Base-by-base conservation (phyloP, 176 grass and related monocot species). In the Aechmea fasciata region DNA sequence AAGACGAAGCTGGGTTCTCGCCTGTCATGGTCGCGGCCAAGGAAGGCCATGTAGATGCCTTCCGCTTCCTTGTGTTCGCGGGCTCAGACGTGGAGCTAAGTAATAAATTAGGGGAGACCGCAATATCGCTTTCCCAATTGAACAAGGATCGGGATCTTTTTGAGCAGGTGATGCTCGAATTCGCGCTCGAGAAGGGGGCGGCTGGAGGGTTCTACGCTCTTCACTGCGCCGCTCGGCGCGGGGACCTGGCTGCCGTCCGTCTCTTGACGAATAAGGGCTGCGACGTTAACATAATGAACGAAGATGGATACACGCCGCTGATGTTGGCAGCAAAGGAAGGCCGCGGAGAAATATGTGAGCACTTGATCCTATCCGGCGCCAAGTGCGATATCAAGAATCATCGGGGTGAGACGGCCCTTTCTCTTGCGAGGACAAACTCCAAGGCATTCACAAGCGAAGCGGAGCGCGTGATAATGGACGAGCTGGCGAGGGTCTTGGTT, bases 151-250 rank as follows among this genome's bases (percentile, higher is more conserved):
- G 84, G 52, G 94, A 99, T 49, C 71, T 90, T 11, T 99, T 99
- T 67, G 94, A 99, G 84, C 94, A 88, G 83, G 84, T 87, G 63
- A 90, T 99, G 94, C 87, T 99, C 13, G 84, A 99, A 50, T 86
- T 93, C 68, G 84, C 82, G 9, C 79, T 99, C 63, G 94, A 99
- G 85, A 92, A 88, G n/a, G 94, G 94, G 68, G 72, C 71, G 51
- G 79, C 89, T 3, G 84, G 87, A 1, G 84, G 80, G 0, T 93
- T 93, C 85, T 88, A 88, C 61, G 94, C 89, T 17, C 76, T 99
- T 19, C 94, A 93, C 73, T 93, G 84, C 13, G 89, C 89, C 0
- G 88, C 89, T 29, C 73, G 89, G 59, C 87, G 87, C 3, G 89
- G 86, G 0, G 89, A 93, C 82, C 2, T 73, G 11, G 75, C 84